These are phyloP conservation scores for Alternaria sp. DNA, from an alignment of 2,329 filamentous ascomycete genomes.

Conservation along the genomic window DNA sequence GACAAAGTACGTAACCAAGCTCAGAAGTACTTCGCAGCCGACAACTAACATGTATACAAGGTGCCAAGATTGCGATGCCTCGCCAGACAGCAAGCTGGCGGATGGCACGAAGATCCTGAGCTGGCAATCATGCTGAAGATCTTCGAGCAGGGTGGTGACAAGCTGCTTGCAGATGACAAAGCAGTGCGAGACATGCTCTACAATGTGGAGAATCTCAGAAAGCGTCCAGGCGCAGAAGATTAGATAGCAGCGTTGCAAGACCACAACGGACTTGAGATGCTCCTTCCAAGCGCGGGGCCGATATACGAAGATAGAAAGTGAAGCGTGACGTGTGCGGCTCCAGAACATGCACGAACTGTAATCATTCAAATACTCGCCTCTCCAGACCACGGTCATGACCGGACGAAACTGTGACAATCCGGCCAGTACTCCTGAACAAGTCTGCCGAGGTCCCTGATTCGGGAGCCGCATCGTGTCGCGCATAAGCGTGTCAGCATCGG, in stretches of 20 bases:
- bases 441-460: slow-evolving; percentile 22
- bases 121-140: slow-evolving; percentile 27
- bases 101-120: slow-evolving; percentile 34
- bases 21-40: slow-evolving; percentile 3
- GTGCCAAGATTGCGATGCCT: slow-evolving; percentile 39
- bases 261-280: background rate
- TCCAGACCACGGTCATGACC: slow-evolving; percentile 2
- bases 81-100: slow-evolving; percentile 26
- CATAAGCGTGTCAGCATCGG: slow-evolving; percentile 20
- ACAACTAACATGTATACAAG: slow-evolving; percentile 27
- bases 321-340: slow-evolving; percentile 29
- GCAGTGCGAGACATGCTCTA: slow-evolving; percentile 58
- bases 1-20: slow-evolving; percentile 36
- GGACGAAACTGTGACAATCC: slow-evolving; percentile 2
- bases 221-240: slow-evolving; percentile 54
- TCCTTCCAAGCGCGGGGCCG: slow-evolving; percentile 6
- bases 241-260: slow-evolving; percentile 26
- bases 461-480: slow-evolving; percentile 10
- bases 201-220: slow-evolving; percentile 59
- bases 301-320: slow-evolving; percentile 18
- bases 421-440: background rate
- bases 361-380: slow-evolving; percentile 23
- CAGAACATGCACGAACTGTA: slow-evolving; percentile 22
- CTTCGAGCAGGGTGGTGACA: slow-evolving; percentile 23
- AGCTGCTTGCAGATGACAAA: slow-evolving; percentile 44